phyloP scores from a whole-genome alignment of 805 yeast species.

The Blastobotrys muscicola region DNA sequence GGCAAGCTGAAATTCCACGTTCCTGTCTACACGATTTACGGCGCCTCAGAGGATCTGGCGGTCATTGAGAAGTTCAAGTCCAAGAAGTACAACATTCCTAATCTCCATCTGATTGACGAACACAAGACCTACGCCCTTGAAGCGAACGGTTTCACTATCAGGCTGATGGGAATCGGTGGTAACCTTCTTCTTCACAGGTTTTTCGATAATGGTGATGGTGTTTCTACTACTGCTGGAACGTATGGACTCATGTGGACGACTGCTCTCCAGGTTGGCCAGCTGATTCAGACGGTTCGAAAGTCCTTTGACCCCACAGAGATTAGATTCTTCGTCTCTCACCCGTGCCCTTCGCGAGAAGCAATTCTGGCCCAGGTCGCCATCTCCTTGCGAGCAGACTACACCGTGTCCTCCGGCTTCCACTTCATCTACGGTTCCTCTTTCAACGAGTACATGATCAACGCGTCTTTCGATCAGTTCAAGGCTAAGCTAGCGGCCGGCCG shows the following conservation, averaged over 20 bases:
- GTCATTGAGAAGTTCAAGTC: slow-evolving; percentile 54
- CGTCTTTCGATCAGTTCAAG: slow-evolving; percentile 53
- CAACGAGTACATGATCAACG: slow-evolving; percentile 55
- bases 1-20: slow-evolving; percentile 36
- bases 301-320: slow-evolving; percentile 37
- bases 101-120: slow-evolving; percentile 56
- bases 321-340: slow-evolving; percentile 55
- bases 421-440: slow-evolving; percentile 61
- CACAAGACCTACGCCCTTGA: slow-evolving; percentile 35
- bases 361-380: slow-evolving; percentile 59
- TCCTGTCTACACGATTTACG: slow-evolving; percentile 73
- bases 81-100: slow-evolving; percentile 45
- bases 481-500: slow-evolving; percentile 53
- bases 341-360: slow-evolving; percentile 64
- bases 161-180: slow-evolving; percentile 67
- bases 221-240: slow-evolving; percentile 42
- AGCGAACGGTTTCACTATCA: slow-evolving; percentile 36
- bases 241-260: slow-evolving; percentile 72
- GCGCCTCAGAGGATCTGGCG: slow-evolving; percentile 64
- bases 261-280: slow-evolving; percentile 58
- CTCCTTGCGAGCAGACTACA: slow-evolving; percentile 58
- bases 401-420: slow-evolving; percentile 64
- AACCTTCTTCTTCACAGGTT: slow-evolving; percentile 54
- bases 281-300: slow-evolving; percentile 40
- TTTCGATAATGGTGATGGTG: slow-evolving; percentile 52